Percentiles rank a stretch among this genome's conserved stretches.
Conservation (phyloP, 805 yeast genomes). For the Sugiyamaella mastotermitis region DNA sequence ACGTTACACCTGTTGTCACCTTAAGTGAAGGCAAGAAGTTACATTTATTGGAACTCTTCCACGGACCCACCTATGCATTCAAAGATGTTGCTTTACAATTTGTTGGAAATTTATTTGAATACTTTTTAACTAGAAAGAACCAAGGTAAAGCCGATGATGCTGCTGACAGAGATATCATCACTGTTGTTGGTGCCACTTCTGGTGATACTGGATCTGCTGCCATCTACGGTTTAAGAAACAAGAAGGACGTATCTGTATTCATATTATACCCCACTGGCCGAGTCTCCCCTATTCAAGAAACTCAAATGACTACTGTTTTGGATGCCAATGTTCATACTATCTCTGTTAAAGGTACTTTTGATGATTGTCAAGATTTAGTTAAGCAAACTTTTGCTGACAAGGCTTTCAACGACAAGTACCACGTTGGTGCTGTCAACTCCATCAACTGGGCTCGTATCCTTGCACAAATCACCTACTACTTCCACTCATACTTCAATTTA, state of each 20-base stretch:
- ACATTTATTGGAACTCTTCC: conserved; percentile 86
- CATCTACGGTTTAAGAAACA: conserved; percentile 93
- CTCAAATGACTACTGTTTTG: conserved; percentile 95
- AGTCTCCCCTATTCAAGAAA: conserved; percentile 96
- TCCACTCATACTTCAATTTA: conserved; percentile 81
- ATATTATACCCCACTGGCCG: conserved; percentile 96
- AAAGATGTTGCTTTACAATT: conserved; percentile 98
- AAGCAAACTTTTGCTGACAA: conserved; percentile 87
- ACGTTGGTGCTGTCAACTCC: conserved; percentile 96
- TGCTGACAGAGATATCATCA: conserved; percentile 66
- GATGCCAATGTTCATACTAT: conserved; percentile 92
- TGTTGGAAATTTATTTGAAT: conserved; percentile 95
- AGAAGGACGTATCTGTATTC: conserved; percentile 95
- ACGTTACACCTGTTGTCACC: conserved; percentile 75
- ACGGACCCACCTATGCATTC: conserved; percentile 98
- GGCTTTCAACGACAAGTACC: conserved; percentile 82
- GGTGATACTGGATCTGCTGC: conserved; percentile 99
- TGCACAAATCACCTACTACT: conserved; percentile 96
- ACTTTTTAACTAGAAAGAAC: conserved; percentile 75
- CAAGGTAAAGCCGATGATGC: conserved; percentile 38
- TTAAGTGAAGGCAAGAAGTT: conserved; percentile 54
- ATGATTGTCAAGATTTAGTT: conserved; percentile 96
- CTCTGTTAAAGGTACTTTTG: conserved; percentile 93
- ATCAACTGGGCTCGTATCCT: conserved; percentile 98
- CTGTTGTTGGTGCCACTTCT: conserved; percentile 98